Evolutionary conservation across 2,329 filamentous ascomycete genomes (phyloP).

Genomic region (Bisporella sp.): DNA sequence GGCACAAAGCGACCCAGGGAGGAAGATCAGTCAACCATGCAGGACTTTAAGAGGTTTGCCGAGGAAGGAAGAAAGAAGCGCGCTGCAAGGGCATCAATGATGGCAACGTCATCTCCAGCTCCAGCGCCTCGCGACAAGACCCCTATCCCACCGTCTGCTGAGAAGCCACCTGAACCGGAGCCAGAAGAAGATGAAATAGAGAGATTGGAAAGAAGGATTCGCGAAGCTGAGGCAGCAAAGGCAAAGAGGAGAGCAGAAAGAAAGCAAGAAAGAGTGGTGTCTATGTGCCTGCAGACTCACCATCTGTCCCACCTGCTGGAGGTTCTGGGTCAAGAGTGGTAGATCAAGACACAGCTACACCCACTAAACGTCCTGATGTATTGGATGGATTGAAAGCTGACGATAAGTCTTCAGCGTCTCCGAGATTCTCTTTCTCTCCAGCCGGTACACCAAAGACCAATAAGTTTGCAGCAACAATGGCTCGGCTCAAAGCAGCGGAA

Average conservation of each 20-base stretch:
- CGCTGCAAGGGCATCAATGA: constrained; percentile 39
- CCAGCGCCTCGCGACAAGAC: constrained; percentile 7
- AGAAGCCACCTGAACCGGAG: constrained; percentile 7
- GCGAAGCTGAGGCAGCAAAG: constrained; percentile 34
- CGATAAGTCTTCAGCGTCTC: constrained; percentile 30
- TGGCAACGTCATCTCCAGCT: constrained; percentile 12
- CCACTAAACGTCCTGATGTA: constrained; percentile 27
- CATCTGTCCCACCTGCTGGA: constrained; percentile 8
- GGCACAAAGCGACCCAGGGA: constrained; percentile 54
- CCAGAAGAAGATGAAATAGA: constrained; percentile 33
- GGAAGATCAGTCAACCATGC: constrained; percentile 35
- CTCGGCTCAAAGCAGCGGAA: constrained; percentile 49
- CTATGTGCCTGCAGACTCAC: constrained; percentile 20
- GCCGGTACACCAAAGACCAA: constrained; percentile 19
- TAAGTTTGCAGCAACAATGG: constrained; percentile 40
- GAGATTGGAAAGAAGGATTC: constrained; percentile 37
- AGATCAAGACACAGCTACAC: constrained; percentile 19
- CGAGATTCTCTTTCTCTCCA: constrained; percentile 27
- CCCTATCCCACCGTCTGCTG: constrained; percentile 4
- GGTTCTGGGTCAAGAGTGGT: constrained; percentile 6
- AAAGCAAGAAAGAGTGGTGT: constrained; percentile 32
- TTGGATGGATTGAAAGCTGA: constrained; percentile 32
- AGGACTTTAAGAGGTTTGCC: constrained; percentile 44
- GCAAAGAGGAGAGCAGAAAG: constrained; percentile 28
- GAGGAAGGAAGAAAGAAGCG: constrained; percentile 44